Conservation (phyloP, 2,329 filamentous ascomycete genomes). For the Penicillium paneum region DNA sequence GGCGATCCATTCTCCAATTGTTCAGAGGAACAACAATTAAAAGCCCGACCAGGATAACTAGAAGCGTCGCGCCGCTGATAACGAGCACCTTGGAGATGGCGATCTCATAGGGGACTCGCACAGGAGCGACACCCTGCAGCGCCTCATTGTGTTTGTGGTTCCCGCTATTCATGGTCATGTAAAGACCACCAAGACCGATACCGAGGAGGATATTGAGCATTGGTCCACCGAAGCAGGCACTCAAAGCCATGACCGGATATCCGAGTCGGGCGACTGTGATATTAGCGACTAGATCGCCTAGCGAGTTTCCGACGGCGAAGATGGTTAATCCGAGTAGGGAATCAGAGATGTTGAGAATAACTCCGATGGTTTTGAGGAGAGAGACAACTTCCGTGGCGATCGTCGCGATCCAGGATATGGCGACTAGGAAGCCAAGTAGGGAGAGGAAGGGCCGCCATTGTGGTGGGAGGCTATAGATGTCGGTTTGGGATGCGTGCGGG, state of each 20-base stretch:
- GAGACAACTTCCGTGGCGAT: constrained; percentile 95
- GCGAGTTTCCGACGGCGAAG: constrained; percentile 92
- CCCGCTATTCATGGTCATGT: constrained; percentile 68
- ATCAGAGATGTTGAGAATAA: constrained; percentile 89
- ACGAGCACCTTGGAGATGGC: constrained; percentile 80
- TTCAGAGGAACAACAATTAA: constrained; percentile 80
- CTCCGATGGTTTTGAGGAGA: constrained; percentile 86
- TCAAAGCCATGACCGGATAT: constrained; percentile 92
- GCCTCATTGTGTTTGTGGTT: constrained; percentile 13
- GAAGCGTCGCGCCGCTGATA: constrained; percentile 77
- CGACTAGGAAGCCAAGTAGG: constrained; percentile 84
- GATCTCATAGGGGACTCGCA: constrained; percentile 67
- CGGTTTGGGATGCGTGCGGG: background rate
- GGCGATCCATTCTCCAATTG: constrained; percentile 77
- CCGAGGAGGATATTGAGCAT: constrained; percentile 97
- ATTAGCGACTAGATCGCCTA: constrained; percentile 91
- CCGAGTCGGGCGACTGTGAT: constrained; percentile 90
- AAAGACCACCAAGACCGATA: constrained; percentile 85
- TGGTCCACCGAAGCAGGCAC: constrained; percentile 95
- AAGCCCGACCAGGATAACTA: constrained; percentile 74
- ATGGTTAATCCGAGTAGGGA: constrained; percentile 92
- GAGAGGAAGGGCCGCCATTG: constrained; percentile 76
- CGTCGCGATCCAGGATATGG: constrained; percentile 93
- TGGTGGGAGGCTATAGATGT: constrained; percentile 57
- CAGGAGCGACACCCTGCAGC: background rate